Base-by-base conservation (phyloP, 768 basidiomycete genomes). In the Agaricus subrufescens region DNA sequence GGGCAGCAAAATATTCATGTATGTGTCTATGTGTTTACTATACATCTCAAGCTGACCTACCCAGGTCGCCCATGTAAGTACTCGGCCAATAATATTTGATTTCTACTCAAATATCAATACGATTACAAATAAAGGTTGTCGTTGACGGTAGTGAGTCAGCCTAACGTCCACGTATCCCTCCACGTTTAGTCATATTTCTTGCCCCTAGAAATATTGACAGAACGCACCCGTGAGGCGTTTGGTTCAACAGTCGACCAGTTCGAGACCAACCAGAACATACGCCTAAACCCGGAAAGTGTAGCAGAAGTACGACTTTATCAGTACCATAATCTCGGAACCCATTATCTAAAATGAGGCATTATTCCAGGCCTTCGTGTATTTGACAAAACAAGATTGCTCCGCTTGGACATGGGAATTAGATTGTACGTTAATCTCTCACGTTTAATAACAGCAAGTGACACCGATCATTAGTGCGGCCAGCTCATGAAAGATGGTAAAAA, bases 401-500 rank as follows among this genome's bases (percentile, higher is more conserved):
- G 79, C 86, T 7, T 88, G 81, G 86, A 85, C 86, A 10, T 91
- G 87, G 87, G 89, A 91, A 65, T 74, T 91, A 37, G 89, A 91
- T 60, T 72, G 88, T 90, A 63, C 72, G 87, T 71, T 14, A n/a
- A 9, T 23, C n/a, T 48, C n/a, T 27, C 49, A 12, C 23, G 23
- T 38, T 46, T 14, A 51, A 29, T 19, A 31, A 3, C 14, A 31
- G 19, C 51, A 39, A 19, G 43, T 60, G 7, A 49, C 23, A 14
- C 19, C 9, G 39, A 26, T 42, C 42, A 43, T 9, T 57, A 75
- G 76, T 79, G 12, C 75, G 76, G 15, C 77, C 77, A 26, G 74
- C 77, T 9, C 74, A 74, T 49, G 75, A 78, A 64, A 75, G 74
- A 49, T 78, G 77, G 77, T 77, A 43, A 52, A 49, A 37, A 11